A percentile compares a stretch with the other conserved stretches of the same genome.
phyloP scores from a whole-genome alignment of 257 asterid genomes.

The Cynanchum wilfordii region DNA sequence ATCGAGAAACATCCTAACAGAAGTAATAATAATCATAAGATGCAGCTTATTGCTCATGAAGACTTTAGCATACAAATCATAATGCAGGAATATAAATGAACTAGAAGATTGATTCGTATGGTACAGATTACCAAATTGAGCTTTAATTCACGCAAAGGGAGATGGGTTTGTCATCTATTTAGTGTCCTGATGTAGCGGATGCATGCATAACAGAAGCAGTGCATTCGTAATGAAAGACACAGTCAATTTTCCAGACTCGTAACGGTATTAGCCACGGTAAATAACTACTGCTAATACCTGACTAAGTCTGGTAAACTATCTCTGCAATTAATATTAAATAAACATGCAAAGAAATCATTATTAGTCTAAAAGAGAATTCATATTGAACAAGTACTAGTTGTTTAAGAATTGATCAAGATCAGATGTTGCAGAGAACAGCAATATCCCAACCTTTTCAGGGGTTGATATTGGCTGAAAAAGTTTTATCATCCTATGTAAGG shows the following conservation, averaged over 20 bases:
- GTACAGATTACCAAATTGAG: not conserved
- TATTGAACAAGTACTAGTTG: not conserved
- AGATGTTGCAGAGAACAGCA: not conserved
- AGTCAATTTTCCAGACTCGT: constrained; percentile 28
- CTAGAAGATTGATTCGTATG: not conserved
- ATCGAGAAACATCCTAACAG: not conserved
- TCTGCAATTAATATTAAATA: not conserved
- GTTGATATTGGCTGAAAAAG: not conserved
- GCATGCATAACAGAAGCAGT: constrained; percentile 1
- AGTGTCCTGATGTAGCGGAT: constrained; percentile 19
- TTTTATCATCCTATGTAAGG: not conserved
- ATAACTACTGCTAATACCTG: constrained; percentile 19
- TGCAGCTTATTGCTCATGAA: not conserved
- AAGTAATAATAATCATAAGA: not conserved
- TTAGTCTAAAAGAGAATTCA: not conserved
- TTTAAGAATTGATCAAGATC: not conserved
- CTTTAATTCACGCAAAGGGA: not conserved
- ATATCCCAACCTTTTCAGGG: not conserved
- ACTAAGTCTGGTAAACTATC: constrained; percentile 22
- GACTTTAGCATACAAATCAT: not conserved
- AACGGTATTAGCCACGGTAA: constrained; percentile 25
- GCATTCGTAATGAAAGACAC: constrained; percentile 26
- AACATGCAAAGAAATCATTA: not conserved
- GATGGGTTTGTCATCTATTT: not conserved
- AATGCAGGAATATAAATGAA: not conserved